Conservation (phyloP, 805 yeast genomes). For the Kluyveromyces starmeri region DNA sequence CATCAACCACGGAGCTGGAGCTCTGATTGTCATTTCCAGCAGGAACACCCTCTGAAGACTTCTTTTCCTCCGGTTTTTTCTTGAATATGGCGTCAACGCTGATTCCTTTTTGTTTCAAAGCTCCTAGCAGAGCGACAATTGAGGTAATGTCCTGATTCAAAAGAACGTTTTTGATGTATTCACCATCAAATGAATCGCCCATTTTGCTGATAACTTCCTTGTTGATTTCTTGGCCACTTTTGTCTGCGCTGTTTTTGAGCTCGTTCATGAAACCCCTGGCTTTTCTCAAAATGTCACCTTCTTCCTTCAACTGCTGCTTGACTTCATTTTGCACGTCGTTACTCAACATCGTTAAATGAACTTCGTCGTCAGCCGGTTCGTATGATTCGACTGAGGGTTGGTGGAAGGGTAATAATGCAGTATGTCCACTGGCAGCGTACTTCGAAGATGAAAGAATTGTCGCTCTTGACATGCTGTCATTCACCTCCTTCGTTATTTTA, state of each 20-base stretch:
- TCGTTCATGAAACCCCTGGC: slow-evolving; percentile 12
- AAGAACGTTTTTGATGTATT: slow-evolving; percentile 30
- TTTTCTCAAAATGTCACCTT: slow-evolving; percentile 21
- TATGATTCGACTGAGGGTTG: slow-evolving; percentile 21
- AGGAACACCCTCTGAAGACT: not conserved
- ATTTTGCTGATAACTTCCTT: slow-evolving; percentile 22
- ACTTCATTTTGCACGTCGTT: slow-evolving; percentile 8
- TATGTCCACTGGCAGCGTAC: slow-evolving; percentile 25
- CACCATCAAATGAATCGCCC: slow-evolving; percentile 29
- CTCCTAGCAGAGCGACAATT: slow-evolving; percentile 31
- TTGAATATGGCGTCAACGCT: slow-evolving; percentile 31
- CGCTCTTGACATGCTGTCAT: not conserved
- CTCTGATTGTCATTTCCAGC: not conserved
- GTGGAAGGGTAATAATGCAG: slow-evolving; percentile 33
- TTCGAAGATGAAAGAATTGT: slow-evolving; percentile 15
- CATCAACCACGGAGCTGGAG: slow-evolving; percentile 7
- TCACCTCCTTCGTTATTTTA: not conserved
- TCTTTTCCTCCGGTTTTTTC: slow-evolving; percentile 14
- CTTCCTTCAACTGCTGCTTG: slow-evolving; percentile 16
- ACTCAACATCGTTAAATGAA: slow-evolving; percentile 22
- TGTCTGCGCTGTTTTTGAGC: slow-evolving; percentile 7
- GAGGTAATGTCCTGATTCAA: slow-evolving; percentile 33
- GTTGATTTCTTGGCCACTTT: slow-evolving; percentile 10
- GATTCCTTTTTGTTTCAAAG: slow-evolving; percentile 34
- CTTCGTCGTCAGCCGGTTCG: slow-evolving; percentile 25